phyloP scores from a whole-genome alignment of 148 eudicot genomes.

The Rhododendron williamsianum region DNA sequence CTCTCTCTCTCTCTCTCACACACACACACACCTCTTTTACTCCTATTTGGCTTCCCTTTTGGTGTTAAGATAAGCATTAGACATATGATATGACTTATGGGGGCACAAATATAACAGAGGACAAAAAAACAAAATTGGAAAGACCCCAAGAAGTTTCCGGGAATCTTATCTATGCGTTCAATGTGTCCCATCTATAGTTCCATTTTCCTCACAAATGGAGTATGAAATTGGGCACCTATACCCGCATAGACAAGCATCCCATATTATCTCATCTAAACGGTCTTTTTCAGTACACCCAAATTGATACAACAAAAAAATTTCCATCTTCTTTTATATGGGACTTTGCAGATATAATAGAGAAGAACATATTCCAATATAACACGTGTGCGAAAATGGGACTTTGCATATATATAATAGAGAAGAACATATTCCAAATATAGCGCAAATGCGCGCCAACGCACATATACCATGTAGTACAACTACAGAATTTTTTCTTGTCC shows the following conservation, averaged over 20 bases:
- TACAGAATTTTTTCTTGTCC: background rate
- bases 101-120: background rate
- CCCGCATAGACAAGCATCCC: background rate
- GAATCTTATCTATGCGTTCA: background rate
- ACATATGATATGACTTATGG: background rate
- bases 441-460: background rate
- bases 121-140: background rate
- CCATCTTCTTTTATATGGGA: background rate
- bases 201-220: background rate
- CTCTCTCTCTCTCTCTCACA: background rate
- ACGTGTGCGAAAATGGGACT: background rate
- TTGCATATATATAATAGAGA: background rate
- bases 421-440: background rate
- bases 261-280: too few relatives aligned
- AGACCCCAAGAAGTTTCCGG: background rate
- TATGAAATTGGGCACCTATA: background rate
- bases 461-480: background rate
- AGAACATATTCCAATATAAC: background rate
- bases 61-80: background rate
- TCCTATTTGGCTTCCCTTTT: background rate
- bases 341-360: background rate
- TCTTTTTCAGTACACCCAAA: too few relatives aligned
- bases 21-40: too few relatives aligned
- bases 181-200: background rate
- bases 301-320: too few relatives aligned